These are phyloP conservation scores for Rhodotorula sp. DNA, from an alignment of 1,284 basidiomycete species.

Conservation along the genomic window DNA sequence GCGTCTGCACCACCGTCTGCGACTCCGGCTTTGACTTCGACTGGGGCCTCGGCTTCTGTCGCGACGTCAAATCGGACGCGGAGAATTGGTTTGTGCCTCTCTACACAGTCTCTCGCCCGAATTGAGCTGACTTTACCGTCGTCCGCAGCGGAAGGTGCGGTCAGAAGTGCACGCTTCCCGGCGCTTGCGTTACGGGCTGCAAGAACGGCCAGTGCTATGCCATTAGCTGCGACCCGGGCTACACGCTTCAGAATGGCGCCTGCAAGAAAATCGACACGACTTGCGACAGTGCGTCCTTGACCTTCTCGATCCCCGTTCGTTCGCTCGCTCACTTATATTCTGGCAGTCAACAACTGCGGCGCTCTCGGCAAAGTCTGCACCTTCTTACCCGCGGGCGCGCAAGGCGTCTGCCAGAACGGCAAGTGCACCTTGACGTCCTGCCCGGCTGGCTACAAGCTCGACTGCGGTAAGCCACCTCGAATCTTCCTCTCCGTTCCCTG, in stretches of 20 bases:
- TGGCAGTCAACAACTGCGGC: conserved; percentile 33
- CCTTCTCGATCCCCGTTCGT: background rate
- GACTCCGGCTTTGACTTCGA: conserved; percentile 30
- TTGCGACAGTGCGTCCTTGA: conserved; percentile 17
- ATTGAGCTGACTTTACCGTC: background rate
- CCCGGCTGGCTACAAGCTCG: conserved; percentile 23
- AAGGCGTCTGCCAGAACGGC: conserved; percentile 54
- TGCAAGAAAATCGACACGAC: conserved; percentile 16
- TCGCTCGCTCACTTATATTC: background rate
- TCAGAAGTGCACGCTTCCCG: conserved; percentile 8
- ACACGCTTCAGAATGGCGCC: conserved; percentile 16
- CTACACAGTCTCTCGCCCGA: no score
- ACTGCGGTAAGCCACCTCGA: background rate
- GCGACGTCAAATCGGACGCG: conserved; percentile 26
- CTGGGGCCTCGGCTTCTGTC: conserved; percentile 19
- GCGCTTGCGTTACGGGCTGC: conserved; percentile 10
- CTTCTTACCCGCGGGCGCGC: conserved; percentile 19
- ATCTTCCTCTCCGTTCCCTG: background rate
- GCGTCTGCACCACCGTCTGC: conserved; percentile 25
- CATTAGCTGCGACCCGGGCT: conserved; percentile 11
- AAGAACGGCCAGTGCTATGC: conserved; percentile 1
- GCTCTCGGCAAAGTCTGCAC: conserved; percentile 20
- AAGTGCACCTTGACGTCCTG: conserved; percentile 57
- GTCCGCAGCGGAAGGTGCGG: conserved; percentile 11
- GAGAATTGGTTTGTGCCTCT: conserved; percentile 21